A percentile compares a stretch with the other conserved stretches of the same genome.
phyloP scores from a whole-genome alignment of 371 early-diverging fungal genomes.

The Apophysomyces variabilis region DNA sequence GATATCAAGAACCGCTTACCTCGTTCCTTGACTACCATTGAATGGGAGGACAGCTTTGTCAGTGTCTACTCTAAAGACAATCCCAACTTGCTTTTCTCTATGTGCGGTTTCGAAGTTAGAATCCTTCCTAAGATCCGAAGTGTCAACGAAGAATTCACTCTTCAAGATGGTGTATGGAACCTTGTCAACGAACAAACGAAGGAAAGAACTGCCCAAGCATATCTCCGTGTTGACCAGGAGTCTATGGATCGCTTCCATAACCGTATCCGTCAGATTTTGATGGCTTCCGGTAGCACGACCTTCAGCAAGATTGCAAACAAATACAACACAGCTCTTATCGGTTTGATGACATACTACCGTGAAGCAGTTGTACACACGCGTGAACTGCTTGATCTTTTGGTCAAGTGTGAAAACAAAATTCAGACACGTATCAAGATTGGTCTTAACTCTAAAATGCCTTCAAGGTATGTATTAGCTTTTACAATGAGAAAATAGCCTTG shows the following conservation, averaged over 20 bases:
- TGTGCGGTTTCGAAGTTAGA: slow-evolving; percentile 91
- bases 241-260: slow-evolving; percentile 93
- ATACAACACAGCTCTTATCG: slow-evolving; percentile 94
- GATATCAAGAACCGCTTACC: slow-evolving; percentile 98
- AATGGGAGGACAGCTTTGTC: slow-evolving; percentile 97
- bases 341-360: slow-evolving; percentile 97
- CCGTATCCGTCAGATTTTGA: slow-evolving; percentile 96
- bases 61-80: slow-evolving; percentile 97
- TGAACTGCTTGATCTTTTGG: slow-evolving; percentile 94
- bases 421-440: slow-evolving; percentile 99
- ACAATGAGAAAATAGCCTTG: no score
- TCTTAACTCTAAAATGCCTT: slow-evolving; percentile 99
- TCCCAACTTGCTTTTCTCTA: slow-evolving; percentile 93
- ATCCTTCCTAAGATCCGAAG: slow-evolving; percentile 90
- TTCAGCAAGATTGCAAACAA: slow-evolving; percentile 99
- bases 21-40: slow-evolving; percentile 94
- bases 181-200: slow-evolving; percentile 95
- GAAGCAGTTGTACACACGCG: slow-evolving; percentile 98
- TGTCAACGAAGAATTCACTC: slow-evolving; percentile 85
- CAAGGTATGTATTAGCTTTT: slow-evolving; percentile 25
- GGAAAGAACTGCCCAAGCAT: slow-evolving; percentile 97
- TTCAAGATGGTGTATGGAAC: slow-evolving; percentile 97
- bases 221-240: slow-evolving; percentile 93
- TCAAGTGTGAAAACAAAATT: slow-evolving; percentile 97
- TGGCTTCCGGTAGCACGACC: slow-evolving; percentile 96